Evolutionary conservation across 805 yeast species (phyloP).

Genomic region (Zygosaccharomyces pseudorouxii): DNA sequence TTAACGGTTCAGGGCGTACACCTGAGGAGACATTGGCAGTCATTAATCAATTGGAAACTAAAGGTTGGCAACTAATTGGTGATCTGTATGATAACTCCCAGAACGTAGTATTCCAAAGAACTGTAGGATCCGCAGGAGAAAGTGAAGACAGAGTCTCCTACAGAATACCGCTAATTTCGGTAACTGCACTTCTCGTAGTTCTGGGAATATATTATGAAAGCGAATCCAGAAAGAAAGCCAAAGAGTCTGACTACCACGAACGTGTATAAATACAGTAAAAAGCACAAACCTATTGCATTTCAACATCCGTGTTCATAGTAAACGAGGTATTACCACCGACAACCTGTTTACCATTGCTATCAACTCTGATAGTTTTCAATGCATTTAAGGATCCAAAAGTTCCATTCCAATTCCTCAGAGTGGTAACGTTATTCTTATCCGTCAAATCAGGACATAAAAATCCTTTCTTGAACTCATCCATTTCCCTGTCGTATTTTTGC

Average conservation of each 20-base stretch:
- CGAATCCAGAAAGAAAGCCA: not conserved
- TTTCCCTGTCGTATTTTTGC: conserved; percentile 56
- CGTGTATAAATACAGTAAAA: not conserved
- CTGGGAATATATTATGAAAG: not conserved
- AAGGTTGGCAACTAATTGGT: conserved; percentile 31
- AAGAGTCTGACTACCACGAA: not conserved
- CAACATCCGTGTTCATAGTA: conserved; percentile 16
- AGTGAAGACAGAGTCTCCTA: not conserved
- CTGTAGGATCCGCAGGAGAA: not conserved
- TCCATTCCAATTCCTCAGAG: conserved; percentile 74
- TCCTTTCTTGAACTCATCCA: conserved; percentile 62
- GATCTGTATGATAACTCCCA: conserved; percentile 20
- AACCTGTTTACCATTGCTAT: conserved; percentile 26
- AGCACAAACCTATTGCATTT: conserved; percentile 15
- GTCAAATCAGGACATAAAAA: conserved; percentile 67
- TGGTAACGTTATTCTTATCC: conserved; percentile 52
- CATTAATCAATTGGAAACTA: conserved; percentile 19
- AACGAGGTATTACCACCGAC: conserved; percentile 17
- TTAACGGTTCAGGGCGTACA: conserved; percentile 21
- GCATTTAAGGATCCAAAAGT: conserved; percentile 70
- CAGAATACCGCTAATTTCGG: conserved; percentile 2
- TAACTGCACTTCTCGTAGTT: not conserved
- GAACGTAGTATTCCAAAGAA: conserved; percentile 22
- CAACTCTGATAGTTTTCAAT: conserved; percentile 45
- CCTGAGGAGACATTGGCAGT: conserved; percentile 26